Conservation (phyloP, 2,329 filamentous ascomycete species). For the Venturia asperata region DNA sequence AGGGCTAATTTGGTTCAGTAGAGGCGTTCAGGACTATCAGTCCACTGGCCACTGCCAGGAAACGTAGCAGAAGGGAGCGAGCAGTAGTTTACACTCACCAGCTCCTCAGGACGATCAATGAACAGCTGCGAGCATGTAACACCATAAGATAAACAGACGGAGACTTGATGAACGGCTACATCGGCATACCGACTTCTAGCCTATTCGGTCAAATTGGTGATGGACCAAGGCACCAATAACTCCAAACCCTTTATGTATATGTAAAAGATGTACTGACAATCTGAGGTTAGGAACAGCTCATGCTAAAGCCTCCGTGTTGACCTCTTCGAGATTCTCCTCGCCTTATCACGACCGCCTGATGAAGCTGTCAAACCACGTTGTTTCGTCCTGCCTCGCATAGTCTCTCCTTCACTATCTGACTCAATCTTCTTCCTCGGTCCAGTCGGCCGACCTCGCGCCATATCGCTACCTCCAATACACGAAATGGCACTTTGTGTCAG, state of each 20-base stretch:
- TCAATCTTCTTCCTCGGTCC: constrained; percentile 9
- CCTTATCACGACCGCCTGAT: background rate
- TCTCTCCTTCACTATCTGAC: constrained; percentile 3
- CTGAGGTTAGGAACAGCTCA: background rate
- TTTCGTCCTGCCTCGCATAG: constrained; percentile 4
- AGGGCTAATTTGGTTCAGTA: background rate
- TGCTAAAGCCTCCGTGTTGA: background rate
- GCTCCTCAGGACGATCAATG: background rate
- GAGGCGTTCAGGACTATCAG: background rate
- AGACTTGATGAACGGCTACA: background rate
- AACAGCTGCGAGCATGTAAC: background rate
- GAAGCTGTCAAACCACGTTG: background rate
- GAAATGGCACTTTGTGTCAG: background rate
- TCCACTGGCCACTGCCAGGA: background rate
- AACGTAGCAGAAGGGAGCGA: background rate
- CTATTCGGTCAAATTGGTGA: background rate
- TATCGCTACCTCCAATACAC: background rate
- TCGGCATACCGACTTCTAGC: background rate
- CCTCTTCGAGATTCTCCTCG: background rate
- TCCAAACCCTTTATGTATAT: background rate
- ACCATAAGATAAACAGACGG: background rate
- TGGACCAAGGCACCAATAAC: background rate
- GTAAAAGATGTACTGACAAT: constrained; percentile 1
- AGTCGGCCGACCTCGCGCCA: background rate
- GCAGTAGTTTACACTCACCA: background rate